Percentiles rank a stretch among this genome's conserved stretches.
These are phyloP conservation scores for Gastrolobium villosum DNA, from an alignment of 306 rosid genomes.

Conservation along the genomic window DNA sequence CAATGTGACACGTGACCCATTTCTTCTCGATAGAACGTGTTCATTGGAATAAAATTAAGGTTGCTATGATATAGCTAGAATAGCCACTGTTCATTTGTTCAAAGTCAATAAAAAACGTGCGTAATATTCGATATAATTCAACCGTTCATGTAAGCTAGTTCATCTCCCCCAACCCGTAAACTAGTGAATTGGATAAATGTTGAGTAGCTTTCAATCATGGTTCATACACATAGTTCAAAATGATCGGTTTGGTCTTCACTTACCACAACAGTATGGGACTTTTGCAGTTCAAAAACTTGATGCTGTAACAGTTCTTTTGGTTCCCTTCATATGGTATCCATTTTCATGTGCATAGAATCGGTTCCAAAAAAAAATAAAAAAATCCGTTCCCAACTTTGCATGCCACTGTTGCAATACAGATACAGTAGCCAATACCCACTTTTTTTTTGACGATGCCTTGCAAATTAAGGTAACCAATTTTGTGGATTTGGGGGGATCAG, in stretches of 20 bases:
- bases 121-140: conserved; percentile 5
- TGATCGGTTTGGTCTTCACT: conserved; percentile 50
- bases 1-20: conserved; percentile 6
- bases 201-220: conserved; percentile 24
- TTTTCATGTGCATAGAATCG: conserved; percentile 41
- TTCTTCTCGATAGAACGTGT: neutral
- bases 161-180: conserved; percentile 49
- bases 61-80: conserved; percentile 8
- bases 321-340: conserved; percentile 38
- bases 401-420: conserved; percentile 41
- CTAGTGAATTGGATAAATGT: conserved; percentile 14
- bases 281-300: conserved; percentile 21
- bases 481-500: conserved; percentile 6
- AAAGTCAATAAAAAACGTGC: conserved; percentile 54
- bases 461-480: conserved; percentile 3
- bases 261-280: conserved; percentile 39
- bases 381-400: conserved; percentile 32
- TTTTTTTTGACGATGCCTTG: neutral
- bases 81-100: neutral
- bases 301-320: conserved; percentile 45
- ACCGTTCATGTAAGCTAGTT: conserved; percentile 26
- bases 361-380: neutral
- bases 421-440: conserved; percentile 29
- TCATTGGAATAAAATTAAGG: neutral
- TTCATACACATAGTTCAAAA: conserved; percentile 44